Conservation (phyloP, 78 protist species). For the Andalucia godoyi region DNA sequence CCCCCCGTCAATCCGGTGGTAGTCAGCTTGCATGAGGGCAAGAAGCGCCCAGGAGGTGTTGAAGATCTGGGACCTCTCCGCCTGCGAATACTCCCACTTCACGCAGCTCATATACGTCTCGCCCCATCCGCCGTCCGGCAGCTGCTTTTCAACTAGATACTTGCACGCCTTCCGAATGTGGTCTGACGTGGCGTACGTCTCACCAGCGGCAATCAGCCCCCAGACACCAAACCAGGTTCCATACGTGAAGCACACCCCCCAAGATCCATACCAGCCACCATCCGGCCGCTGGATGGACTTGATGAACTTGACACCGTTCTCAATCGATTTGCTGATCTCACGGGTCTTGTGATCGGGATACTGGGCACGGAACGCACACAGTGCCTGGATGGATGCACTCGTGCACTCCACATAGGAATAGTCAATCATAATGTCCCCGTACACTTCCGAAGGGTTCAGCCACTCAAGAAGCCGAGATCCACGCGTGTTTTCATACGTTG, state of each 20-base stretch:
- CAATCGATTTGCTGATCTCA: slow-evolving; percentile 16
- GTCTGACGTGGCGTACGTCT: neutral
- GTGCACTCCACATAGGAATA: slow-evolving; percentile 80
- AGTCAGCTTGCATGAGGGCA: slow-evolving; percentile 55
- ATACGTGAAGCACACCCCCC: slow-evolving; percentile 84
- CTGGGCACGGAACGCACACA: slow-evolving; percentile 33
- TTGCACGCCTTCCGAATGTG: slow-evolving; percentile 33
- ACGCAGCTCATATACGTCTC: slow-evolving; percentile 61
- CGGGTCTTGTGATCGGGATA: slow-evolving; percentile 57
- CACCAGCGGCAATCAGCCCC: slow-evolving; percentile 46
- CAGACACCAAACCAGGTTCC: slow-evolving; percentile 82
- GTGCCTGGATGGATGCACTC: slow-evolving; percentile 48
- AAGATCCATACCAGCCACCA: slow-evolving; percentile 68
- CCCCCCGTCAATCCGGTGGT: slow-evolving; percentile 44
- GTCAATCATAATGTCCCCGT: slow-evolving; percentile 81
- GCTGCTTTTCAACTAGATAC: slow-evolving; percentile 61
- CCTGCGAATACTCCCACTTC: slow-evolving; percentile 35
- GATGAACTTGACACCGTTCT: slow-evolving; percentile 27
- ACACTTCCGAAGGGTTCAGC: slow-evolving; percentile 78
- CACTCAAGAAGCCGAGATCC: slow-evolving; percentile 50
- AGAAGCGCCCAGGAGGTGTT: slow-evolving; percentile 86
- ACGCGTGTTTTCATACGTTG: slow-evolving; percentile 67
- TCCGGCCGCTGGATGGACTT: slow-evolving; percentile 47
- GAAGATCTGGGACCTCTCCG: slow-evolving; percentile 42
- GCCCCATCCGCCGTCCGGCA: slow-evolving; percentile 81